These are phyloP conservation scores for Diaporthe destruens DNA, from an alignment of 2,329 filamentous ascomycete species.

Conservation along the genomic window DNA sequence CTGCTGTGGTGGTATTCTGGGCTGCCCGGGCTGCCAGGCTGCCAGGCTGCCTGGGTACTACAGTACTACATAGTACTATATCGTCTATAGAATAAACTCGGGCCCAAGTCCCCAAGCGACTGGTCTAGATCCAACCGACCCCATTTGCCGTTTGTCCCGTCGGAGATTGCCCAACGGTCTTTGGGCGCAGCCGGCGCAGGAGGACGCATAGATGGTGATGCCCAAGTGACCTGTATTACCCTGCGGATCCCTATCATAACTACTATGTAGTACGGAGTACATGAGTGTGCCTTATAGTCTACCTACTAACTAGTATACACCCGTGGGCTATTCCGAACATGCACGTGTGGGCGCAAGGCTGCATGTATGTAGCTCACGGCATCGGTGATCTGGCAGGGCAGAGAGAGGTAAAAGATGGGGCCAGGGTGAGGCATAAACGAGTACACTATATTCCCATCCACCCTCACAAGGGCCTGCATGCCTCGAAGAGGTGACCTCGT, in stretches of 20 bases:
- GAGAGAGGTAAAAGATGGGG: too few relatives aligned
- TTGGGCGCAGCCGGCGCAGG: not conserved
- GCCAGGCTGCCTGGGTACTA: too few relatives aligned
- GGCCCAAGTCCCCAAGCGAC: not conserved
- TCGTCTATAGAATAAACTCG: not conserved
- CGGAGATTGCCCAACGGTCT: constrained; percentile 18
- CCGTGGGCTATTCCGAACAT: too few relatives aligned
- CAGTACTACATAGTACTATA: too few relatives aligned
- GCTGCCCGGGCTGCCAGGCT: too few relatives aligned
- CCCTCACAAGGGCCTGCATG: constrained; percentile 13
- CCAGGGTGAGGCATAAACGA: not conserved
- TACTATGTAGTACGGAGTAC: too few relatives aligned
- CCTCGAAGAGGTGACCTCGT: not conserved
- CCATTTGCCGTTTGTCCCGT: constrained; percentile 2
- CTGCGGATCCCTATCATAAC: not conserved
- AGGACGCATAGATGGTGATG: not conserved
- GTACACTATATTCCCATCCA: not conserved
- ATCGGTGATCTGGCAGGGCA: not conserved
- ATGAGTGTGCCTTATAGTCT: too few relatives aligned
- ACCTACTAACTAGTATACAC: too few relatives aligned
- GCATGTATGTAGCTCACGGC: too few relatives aligned
- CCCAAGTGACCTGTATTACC: not conserved
- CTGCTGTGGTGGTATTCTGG: not conserved
- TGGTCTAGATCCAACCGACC: constrained; percentile 24
- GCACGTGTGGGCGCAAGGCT: too few relatives aligned